phyloP scores from a whole-genome alignment of 176 grass and related monocot genomes.

The Dendrocalamus sinicus region DNA sequence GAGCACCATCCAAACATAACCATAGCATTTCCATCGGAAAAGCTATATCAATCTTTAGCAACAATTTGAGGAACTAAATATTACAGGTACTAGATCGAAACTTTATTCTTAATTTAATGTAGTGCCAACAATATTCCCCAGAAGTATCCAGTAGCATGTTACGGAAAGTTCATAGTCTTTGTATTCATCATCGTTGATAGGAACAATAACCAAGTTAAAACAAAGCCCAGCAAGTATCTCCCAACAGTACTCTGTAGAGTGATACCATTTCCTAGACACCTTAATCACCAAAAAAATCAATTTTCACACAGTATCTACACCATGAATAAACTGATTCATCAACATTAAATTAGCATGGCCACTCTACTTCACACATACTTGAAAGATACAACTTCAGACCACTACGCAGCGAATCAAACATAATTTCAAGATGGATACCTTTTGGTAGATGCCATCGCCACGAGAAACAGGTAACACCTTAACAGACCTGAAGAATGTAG shows the following conservation, averaged over 20 bases:
- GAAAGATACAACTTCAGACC: constrained; percentile 16
- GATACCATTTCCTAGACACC: background rate
- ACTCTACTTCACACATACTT: background rate
- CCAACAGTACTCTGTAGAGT: background rate
- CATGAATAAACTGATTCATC: background rate
- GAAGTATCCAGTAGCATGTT: background rate
- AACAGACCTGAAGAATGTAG: constrained; percentile 83
- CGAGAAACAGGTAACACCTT: constrained; percentile 95
- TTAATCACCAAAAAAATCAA: background rate
- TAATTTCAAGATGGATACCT: constrained; percentile 56
- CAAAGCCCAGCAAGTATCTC: constrained; percentile 3
- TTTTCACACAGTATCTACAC: background rate
- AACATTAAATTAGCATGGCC: background rate
- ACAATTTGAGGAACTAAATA: background rate
- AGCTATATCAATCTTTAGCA: background rate
- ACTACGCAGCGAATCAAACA: background rate
- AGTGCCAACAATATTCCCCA: background rate
- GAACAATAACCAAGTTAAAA: background rate
- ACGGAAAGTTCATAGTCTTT: background rate
- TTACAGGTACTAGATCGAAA: background rate
- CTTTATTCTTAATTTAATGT: background rate
- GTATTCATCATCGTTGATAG: background rate
- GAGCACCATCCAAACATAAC: background rate
- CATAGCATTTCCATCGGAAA: background rate
- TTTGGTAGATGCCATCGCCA: constrained; percentile 88